Base-by-base conservation (phyloP, 495 filamentous ascomycete genomes). In the Xylaria acuta region DNA sequence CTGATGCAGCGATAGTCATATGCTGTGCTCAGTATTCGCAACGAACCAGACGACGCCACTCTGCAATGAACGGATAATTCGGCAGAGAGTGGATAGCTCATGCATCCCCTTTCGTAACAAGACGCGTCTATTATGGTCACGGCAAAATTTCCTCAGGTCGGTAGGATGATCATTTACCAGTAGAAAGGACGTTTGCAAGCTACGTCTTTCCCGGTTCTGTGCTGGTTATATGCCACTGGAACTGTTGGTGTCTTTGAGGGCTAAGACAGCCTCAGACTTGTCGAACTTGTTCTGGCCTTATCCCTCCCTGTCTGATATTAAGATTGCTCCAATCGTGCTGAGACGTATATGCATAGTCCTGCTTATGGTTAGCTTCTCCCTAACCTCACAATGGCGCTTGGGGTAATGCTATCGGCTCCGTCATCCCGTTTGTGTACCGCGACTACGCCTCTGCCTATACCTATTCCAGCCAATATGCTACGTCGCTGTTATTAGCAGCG, bases 61-160 rank as follows among this genome's bases (percentile, higher is more conserved):
- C 6, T 32, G 22, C 47, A 43, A 54, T 38, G 45, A 40, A n/a
- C 11, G 34, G 38, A 47, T 47, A 25, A 38, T 60, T 59, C 27
- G 54, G 27, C 54, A 59, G 54, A 59, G 5, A 59, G 32, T 59
- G 49, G 49, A 59, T 59, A 59, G 14, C 54, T 20, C 32, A 11
- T 36, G 54, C 54, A 59, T 36, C 30, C 32, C 54, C 3, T 20
- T 60, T 38, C 18, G 3, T 9, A 14, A 2, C 34, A 38, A 38
- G 6, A 60, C 34, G 34, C 18, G 34, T 38, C 27, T 30, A 18
- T 32, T 7, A 25, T 18, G 25, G 12, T 18, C 1, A 32, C 27
- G 27, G 27, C 4, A 20, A n/a, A 47, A 16, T 56, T 32, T 32
- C 5, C 27, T 18, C 53, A 56, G 1, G 27, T 18, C 12, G 14